Percentiles rank a stretch among this genome's conserved stretches.
Conservation (phyloP, 371 early-diverging fungal species). For the Dichotomocladium elegans region DNA sequence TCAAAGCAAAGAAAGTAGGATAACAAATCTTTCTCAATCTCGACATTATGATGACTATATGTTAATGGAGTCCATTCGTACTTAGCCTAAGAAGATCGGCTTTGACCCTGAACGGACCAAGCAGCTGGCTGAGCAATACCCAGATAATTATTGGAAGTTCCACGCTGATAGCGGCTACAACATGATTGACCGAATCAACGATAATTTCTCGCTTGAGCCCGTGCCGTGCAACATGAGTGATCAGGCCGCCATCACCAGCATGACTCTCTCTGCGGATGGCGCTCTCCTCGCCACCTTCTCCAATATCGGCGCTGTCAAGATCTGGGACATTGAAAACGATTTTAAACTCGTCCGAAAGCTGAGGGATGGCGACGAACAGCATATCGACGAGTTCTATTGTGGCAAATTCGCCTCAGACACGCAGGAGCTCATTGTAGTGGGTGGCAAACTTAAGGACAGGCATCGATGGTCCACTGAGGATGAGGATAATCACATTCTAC, state of each 20-base stretch:
- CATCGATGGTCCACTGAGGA: slow-evolving; percentile 83
- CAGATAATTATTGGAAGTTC: slow-evolving; percentile 18
- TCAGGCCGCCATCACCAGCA: slow-evolving; percentile 70
- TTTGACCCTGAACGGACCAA: slow-evolving; percentile 43
- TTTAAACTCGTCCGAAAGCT: slow-evolving; percentile 66
- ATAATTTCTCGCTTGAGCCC: slow-evolving; percentile 56
- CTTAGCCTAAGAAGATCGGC: slow-evolving; percentile 2
- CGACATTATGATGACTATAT: neutral
- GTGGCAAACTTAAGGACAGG: slow-evolving; percentile 73
- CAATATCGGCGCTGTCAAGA: slow-evolving; percentile 68
- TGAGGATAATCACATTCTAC: slow-evolving; percentile 88
- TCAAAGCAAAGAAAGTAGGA: neutral
- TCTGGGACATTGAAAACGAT: slow-evolving; percentile 77
- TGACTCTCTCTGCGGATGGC: slow-evolving; percentile 80
- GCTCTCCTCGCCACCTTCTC: slow-evolving; percentile 81
- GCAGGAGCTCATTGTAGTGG: slow-evolving; percentile 24
- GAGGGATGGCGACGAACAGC: slow-evolving; percentile 67
- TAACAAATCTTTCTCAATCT: neutral
- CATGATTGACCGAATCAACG: slow-evolving; percentile 51
- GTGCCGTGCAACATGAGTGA: slow-evolving; percentile 47
- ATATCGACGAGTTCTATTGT: slow-evolving; percentile 89
- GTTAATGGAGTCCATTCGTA: neutral
- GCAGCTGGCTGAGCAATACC: slow-evolving; percentile 33
- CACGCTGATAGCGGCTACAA: slow-evolving; percentile 14
- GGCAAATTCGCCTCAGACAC: slow-evolving; percentile 64